These are phyloP conservation scores for Chrysophaeum taylorii DNA, from an alignment of 352 stramenopile species.

Conservation along the genomic window DNA sequence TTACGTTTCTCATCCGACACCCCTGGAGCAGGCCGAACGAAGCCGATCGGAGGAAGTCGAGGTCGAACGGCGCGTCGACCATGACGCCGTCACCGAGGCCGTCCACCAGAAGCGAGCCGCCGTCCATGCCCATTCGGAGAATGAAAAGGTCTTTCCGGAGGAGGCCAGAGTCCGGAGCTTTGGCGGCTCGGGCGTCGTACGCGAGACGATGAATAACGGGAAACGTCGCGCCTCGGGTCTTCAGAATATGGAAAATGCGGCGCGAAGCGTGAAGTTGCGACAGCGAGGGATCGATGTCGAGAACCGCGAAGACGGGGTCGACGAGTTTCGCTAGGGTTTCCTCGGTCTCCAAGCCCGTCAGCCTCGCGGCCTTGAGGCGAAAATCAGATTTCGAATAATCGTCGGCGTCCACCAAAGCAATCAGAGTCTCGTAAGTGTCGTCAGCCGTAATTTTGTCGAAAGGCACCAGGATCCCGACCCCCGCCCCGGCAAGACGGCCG, in stretches of 20 bases:
- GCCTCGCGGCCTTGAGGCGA: no score
- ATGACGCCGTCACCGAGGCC: conserved; percentile 63
- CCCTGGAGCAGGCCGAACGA: conserved; percentile 63
- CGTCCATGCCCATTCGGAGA: conserved; percentile 53
- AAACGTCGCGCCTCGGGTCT: no score
- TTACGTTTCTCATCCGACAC: conserved; percentile 64
- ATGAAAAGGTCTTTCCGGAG: conserved; percentile 12
- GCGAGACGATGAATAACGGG: not conserved
- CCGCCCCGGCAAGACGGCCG: conserved; percentile 57
- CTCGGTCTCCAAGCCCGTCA: no score
- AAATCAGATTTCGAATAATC: no score
- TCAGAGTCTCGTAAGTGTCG: no score
- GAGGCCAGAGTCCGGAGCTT: not conserved
- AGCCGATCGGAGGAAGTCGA: conserved; percentile 52
- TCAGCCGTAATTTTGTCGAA: conserved; percentile 38
- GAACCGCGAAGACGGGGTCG: not conserved
- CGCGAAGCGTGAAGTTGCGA: conserved; percentile 58
- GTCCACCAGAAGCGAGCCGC: conserved; percentile 60
- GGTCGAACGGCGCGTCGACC: conserved; percentile 43
- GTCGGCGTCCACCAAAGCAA: no score
- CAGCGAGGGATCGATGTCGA: conserved; percentile 22
- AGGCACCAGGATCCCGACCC: conserved; percentile 58
- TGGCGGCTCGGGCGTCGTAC: not conserved
- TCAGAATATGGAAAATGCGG: conserved; percentile 60
- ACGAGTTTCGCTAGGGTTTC: no score